Evolutionary conservation across 176 grass and related monocot species (phyloP), one percentile per base, ranked within the genome.

Genomic region (Oryza longistaminata): DNA sequence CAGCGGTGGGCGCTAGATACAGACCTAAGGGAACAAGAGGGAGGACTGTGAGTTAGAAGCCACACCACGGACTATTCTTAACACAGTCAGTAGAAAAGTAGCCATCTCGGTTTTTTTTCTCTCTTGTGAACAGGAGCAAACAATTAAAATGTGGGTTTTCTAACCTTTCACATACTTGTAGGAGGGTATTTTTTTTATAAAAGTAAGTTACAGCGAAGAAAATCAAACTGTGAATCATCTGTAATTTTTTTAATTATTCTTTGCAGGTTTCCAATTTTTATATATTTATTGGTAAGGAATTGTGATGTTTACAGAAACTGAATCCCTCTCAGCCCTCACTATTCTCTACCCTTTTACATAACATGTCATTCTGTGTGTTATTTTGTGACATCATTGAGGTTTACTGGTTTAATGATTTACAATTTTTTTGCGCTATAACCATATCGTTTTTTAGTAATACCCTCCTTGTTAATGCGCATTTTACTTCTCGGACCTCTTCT

Each of bases 201-300:
- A 16, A 52, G 48, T 52, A 52, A 6, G 49, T 45, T 16, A 21
- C 66, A 34, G 22, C 29, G 71, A 43, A 8, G 4, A 71, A 71
- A 50, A 72, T 44, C 50, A 43, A 72, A 66, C 22, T n/a, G 2
- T 2, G 19, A 58, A n/a, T n/a, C 53, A 58, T 58, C 19, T n/a
- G 16, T 21, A 55, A 55, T 19, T 55, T 55, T 19, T 19, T 55
- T 19, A 40, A 40, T 40, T 8, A 43, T 55, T 7, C 50, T 55
- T 55, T 55, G 50, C 14, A 7, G 50, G 19, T 55, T 55, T 55
- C 50, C 50, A 55, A 55, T 82, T 64, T 39, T 64, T 74, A 24
- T 60, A 81, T 71, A 50, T 83, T 74, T 21, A 46, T 34, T 73
- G 6, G 25, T 71, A 71, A 40, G 52, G 1, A 82, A 60, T 48